Conservation (phyloP, 345 rosid genomes). For the Gossypium stocksii region DNA sequence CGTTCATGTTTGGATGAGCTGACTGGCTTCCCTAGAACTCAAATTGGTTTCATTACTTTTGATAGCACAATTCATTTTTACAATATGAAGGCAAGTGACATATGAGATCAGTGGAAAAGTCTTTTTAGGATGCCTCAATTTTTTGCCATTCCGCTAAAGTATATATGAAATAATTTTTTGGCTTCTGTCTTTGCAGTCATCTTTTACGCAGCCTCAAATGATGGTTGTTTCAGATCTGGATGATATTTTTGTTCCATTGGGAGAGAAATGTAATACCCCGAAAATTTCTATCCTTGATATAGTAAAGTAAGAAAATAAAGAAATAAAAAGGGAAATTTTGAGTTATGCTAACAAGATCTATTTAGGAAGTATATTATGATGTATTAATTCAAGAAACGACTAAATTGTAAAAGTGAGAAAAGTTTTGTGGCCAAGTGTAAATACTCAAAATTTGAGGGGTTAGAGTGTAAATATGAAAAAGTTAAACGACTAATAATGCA, state of each 20-base stretch:
- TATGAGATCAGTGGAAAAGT: slow-evolving; percentile 9
- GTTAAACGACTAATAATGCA: too few relatives aligned
- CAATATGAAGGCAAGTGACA: slow-evolving; percentile 83
- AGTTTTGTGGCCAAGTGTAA: too few relatives aligned
- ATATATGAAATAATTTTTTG: slow-evolving; percentile 16
- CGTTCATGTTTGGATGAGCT: slow-evolving; percentile 91
- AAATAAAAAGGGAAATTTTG: too few relatives aligned
- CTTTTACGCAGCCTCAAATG: slow-evolving; percentile 97
- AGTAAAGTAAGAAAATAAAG: too few relatives aligned
- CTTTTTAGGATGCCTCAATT: slow-evolving; percentile 8
- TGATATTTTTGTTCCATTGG: slow-evolving; percentile 85
- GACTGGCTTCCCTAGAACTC: slow-evolving; percentile 96
- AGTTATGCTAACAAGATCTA: too few relatives aligned
- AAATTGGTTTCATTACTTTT: slow-evolving; percentile 94
- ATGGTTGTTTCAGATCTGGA: slow-evolving; percentile 98
- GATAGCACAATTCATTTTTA: slow-evolving; percentile 98
- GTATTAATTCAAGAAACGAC: too few relatives aligned
- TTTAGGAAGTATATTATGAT: too few relatives aligned
- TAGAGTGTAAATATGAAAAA: too few relatives aligned
- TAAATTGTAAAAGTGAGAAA: too few relatives aligned
- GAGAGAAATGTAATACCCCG: too few relatives aligned
- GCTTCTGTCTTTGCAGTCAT: slow-evolving; percentile 61
- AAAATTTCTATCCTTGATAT: too few relatives aligned
- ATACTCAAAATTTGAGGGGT: too few relatives aligned
- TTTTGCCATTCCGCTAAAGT: not conserved